Evolutionary conservation across 1,284 basidiomycete species (phyloP), one percentile per base, ranked within the genome.

Genomic region (Xerocomus amazonicus): DNA sequence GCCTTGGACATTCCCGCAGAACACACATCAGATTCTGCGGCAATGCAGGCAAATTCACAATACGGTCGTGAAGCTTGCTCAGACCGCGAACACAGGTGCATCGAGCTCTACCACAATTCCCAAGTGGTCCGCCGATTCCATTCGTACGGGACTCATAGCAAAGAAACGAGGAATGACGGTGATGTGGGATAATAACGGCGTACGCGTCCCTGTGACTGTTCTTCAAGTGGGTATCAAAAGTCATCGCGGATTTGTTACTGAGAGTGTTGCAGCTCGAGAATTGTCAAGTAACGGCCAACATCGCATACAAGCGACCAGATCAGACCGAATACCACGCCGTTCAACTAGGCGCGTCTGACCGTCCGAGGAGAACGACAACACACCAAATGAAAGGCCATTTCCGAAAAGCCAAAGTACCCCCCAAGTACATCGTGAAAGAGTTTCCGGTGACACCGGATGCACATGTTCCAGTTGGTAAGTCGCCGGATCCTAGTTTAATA

Each of bases 141-240:
- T 90, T 57, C 81, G 97, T 53, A 95, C 93, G 1, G 97, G 97
- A n/a, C 77, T 98, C 53, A 88, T 99, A 65, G 95, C 93, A 19
- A 80, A 87, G 52, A 99, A 99, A 75, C 83, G 92, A 43, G 97
- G 97, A 40, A 99, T 99, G 96, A 90, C 92, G 6, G 82, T 84
- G 12, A 76, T 97, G 63, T 99, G 93, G 90, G 90, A 96, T 65
- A 81, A 90, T 63, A 85, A 91, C 53, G 97, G 97, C 32, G 82
- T 83, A 37, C 76, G 90, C 50, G 78, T 89, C 58, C 95, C 97
- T 1, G 92, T 97, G 13, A 99, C 97, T 0, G 86, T 99, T 33
- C 80, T 99, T 29, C 93, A 98, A 77, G 94, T 94, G 56, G 63
- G 81, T 63, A 43, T 39, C n/a, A 13, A 28, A 27, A 41, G 27